phyloP scores from a whole-genome alignment of 1,284 basidiomycete species.

The Apiotrichum mycotoxinovorans region DNA sequence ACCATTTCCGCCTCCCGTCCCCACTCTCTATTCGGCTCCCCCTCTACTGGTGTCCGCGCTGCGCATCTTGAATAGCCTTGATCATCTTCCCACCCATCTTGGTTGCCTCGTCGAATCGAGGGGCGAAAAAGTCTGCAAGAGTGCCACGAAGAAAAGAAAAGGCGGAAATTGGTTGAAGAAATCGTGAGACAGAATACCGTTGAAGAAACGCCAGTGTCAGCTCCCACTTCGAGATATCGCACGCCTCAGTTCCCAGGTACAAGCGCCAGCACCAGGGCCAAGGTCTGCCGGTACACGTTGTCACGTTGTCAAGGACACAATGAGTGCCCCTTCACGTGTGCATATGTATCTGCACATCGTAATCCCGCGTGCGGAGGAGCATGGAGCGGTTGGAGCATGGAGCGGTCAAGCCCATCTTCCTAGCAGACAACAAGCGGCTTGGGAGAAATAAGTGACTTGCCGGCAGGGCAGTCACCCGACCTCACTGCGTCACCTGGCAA shows the following conservation, averaged over 20 bases:
- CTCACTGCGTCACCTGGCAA: too few species aligned
- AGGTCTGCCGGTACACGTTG: too few species aligned
- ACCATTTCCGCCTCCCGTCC: not conserved
- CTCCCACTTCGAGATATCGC: not conserved
- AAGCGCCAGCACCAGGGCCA: too few species aligned
- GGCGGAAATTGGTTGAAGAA: not conserved
- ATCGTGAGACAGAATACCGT: not conserved
- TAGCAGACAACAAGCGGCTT: too few species aligned
- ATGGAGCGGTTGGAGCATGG: too few species aligned
- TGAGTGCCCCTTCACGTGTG: too few species aligned
- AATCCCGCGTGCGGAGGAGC: too few species aligned
- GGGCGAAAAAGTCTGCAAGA: slow-evolving; percentile 68
- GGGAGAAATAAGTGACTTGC: too few species aligned
- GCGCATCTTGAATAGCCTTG: slow-evolving; percentile 62
- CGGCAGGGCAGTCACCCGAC: too few species aligned
- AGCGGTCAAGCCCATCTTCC: too few species aligned
- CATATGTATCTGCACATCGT: too few species aligned
- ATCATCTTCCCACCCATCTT: slow-evolving; percentile 86
- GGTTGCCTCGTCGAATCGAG: slow-evolving; percentile 80
- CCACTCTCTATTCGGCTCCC: not conserved
- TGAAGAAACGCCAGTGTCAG: not conserved
- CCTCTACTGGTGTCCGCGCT: not conserved
- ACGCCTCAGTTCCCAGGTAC: not conserved
- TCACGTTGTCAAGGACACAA: too few species aligned
- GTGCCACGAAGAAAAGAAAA: not conserved